Base-by-base conservation (phyloP, 495 filamentous ascomycete genomes). In the Penicillium cosmopolitanum region DNA sequence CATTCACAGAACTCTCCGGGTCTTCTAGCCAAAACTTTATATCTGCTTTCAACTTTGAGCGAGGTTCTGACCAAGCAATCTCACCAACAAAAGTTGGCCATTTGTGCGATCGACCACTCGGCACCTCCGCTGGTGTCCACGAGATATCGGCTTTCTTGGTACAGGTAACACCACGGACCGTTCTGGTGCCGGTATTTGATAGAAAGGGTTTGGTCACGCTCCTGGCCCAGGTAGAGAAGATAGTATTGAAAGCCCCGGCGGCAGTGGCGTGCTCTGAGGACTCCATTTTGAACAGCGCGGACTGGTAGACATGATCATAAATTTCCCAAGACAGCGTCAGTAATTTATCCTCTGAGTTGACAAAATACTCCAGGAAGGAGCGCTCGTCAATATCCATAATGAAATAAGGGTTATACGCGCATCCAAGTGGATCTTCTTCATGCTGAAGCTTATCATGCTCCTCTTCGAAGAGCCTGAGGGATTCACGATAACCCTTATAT, bases 61-160 rank as follows among this genome's bases (percentile, higher is more conserved):
- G 58, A 55, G 19, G 52, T 28, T 61, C 58, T 13, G 50, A 57
- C 48, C 50, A 62, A 3, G 53, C 54, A 21, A 57, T 50, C 34
- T 62, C 60, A 36, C 53, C 54, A 57, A 57, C 54, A 19, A 62
- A 38, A 50, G 50, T 57, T 50, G 60, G 60, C 60, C 60, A 62
- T 40, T 62, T 61, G 13, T 40, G 25, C 28, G 50, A 57, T 31
- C 18, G 18, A 12, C 50, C 42, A 50, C 19, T 16, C 38, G 59
- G 48, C 38, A 56, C 44, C 13, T 61, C 38, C 12, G 1, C n/a
- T 38, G 53, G 59, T 36, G 16, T 51, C 35, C 15, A 61, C 11
- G 53, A 56, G 46, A 56, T 48, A 25, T 61, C 59, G 16, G 58
- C 52, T 42, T 33, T 44, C 18, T 61, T 61, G 48, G 25, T 61